Base-by-base conservation (phyloP, 2,329 filamentous ascomycete species). In the Xylariaceae sp. region DNA sequence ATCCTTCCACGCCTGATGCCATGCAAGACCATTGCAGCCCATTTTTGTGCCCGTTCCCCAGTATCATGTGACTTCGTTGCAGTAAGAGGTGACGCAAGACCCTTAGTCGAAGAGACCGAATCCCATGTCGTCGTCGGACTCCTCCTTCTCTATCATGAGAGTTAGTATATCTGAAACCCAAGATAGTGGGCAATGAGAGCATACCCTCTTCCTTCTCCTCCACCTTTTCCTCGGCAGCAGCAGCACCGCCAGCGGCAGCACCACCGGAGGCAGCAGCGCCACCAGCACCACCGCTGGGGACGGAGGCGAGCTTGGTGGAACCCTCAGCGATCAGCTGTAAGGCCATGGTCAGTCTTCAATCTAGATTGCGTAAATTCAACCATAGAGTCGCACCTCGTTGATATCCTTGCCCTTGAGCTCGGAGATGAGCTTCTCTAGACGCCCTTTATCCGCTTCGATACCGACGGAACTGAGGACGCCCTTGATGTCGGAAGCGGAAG, bases 381-480 rank as follows among this genome's bases (percentile, higher is more conserved):
- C 34, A 26, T 21, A 47, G 26, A 2, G 49, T 67, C 87, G 74
- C 84, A 96, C 93, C 87, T 96, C 87, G 81, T 93, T 88, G 86
- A 99, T 87, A 83, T 89, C 84, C 84, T 96, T 96, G 88, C 87
- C 92, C 79, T 93, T 75, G 68, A 96, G 90, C 89, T 99, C 95
- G 69, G 86, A 84, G 78, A 99, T 80, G 79, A 99, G 90, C 79
- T 88, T 89, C 68, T 87, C 79, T 71, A 98, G 87, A 75, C 95
- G 94, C 65, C 95, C 92, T 64, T 84, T 79, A 73, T 98, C 95
- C 70, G 91, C 90, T 83, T 99, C 95, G 69, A 97, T 92, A 74
- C 95, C 95, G 75, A 98, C 95, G 70, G 94, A 91, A 74, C 87
- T 87, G 77, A 99, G 91, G 73, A 99, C 92, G 65, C 75, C 77